Evolutionary conservation across 768 basidiomycete genomes (phyloP), one percentile per base, ranked within the genome.

Genomic region (Phylloporus scabripes): DNA sequence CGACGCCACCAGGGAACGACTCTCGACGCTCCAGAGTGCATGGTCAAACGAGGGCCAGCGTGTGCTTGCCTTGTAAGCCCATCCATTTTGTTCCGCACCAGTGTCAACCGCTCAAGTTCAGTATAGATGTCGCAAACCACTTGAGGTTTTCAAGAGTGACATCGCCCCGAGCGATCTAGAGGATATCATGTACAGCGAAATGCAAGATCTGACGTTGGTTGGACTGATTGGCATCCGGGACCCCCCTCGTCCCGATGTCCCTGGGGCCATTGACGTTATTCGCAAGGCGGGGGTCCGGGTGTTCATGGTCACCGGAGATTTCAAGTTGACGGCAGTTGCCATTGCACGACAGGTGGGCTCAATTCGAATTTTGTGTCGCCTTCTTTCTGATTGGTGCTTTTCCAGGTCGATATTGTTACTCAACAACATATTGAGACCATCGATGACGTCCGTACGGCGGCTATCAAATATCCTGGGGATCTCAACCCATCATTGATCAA

Each of bases 231-330:
- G 73, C 15, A 72, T 82, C 51, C 72, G 72, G 53, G 81, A 82
- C 52, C 80, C 80, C 8, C 80, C 79, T 17, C 73, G 80, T 12
- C 70, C 70, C 4, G 75, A 80, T 34, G 74, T 74, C 5, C 66
- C 70, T 1, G 65, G 60, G 4, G 74, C 80, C 9, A 75, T 82
- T 2, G 55, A 64, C 10, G 67, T 72, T 40, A 77, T 76, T 58
- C 64, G 73, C 33, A 57, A 69, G 34, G 80, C 80, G 15, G 79
- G 80, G 12, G 72, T 79, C 45, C 72, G 74, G 12, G 72, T 79
- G 24, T 74, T 76, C 56, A 80, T 81, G 78, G 70, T 81, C 15
- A 81, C 79, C 1, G 79, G 79, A 26, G 79, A 80, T 57, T 77
- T 78, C 62, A 65, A 73, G 28, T 66, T 77, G 32, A 81, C 79